phyloP scores from a whole-genome alignment of 1,284 basidiomycete genomes.

The Apiotrichum porosum region DNA sequence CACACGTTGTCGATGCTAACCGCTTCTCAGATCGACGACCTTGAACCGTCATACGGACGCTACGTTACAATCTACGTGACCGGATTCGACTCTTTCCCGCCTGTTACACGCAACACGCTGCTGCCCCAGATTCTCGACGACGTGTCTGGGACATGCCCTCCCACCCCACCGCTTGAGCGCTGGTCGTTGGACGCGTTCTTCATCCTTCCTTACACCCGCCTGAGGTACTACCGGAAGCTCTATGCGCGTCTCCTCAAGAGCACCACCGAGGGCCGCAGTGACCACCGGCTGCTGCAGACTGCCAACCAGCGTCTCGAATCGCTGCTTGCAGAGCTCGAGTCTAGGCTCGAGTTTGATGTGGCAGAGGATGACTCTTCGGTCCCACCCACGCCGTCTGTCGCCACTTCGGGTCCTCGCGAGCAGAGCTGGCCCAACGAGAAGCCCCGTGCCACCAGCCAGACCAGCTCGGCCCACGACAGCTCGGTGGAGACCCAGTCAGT shows the following conservation, averaged over 20 bases:
- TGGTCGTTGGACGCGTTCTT: constrained; percentile 90
- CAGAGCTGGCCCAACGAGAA: constrained; percentile 34
- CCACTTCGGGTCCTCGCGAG: constrained; percentile 18
- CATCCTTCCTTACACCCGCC: constrained; percentile 71
- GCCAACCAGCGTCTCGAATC: constrained; percentile 77
- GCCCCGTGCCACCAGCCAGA: constrained; percentile 29
- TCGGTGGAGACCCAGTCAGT: constrained; percentile 36
- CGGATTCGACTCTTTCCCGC: constrained; percentile 79
- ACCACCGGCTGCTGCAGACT: constrained; percentile 72
- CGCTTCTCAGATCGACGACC: constrained; percentile 69
- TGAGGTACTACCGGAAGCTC: constrained; percentile 90
- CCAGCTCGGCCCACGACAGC: constrained; percentile 38
- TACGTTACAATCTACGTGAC: constrained; percentile 69
- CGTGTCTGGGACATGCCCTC: constrained; percentile 63
- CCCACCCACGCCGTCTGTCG: not conserved
- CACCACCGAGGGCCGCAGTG: constrained; percentile 79
- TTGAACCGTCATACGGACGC: constrained; percentile 77
- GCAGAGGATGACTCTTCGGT: constrained; percentile 28
- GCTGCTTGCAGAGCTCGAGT: constrained; percentile 65
- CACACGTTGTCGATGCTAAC: too few relatives aligned
- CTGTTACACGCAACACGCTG: constrained; percentile 68
- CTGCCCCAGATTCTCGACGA: constrained; percentile 64
- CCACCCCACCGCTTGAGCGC: constrained; percentile 48
- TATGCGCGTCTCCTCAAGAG: constrained; percentile 82
- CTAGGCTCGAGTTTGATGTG: constrained; percentile 52